phyloP scores from a whole-genome alignment of 2,329 filamentous ascomycete species.

The Pseudogymnoascus sp. region DNA sequence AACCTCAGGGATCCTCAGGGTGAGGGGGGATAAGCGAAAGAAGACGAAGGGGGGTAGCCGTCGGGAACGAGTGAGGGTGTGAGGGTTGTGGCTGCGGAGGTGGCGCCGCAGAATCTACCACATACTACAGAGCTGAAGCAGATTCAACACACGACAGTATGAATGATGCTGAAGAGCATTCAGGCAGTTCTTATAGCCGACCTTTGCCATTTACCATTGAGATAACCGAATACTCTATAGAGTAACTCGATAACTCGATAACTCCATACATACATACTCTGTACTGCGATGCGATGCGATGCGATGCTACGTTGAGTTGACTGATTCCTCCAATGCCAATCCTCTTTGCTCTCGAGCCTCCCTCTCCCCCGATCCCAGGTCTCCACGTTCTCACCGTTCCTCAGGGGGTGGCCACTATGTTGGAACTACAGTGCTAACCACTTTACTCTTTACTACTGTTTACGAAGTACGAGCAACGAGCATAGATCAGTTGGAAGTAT shows the following conservation, averaged over 20 bases:
- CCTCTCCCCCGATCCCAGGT: background rate
- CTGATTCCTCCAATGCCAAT: background rate
- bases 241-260: background rate
- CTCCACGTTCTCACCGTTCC: background rate
- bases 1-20: background rate
- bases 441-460: background rate
- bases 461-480: background rate
- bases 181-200: background rate
- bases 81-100: background rate
- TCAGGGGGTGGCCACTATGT: background rate
- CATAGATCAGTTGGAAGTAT: background rate
- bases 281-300: background rate
- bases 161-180: background rate
- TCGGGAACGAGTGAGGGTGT: background rate
- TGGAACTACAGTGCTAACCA: background rate
- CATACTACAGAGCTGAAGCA: constrained; percentile 1
- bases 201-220: background rate
- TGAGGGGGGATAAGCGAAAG: too few species aligned
- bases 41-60: background rate
- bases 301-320: background rate
- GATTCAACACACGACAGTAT: background rate
- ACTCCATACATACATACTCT: background rate
- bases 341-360: background rate
- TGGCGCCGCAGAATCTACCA: background rate
- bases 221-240: background rate